Base-by-base conservation (phyloP, 495 filamentous ascomycete species). In the Aspergillus bridgeri region DNA sequence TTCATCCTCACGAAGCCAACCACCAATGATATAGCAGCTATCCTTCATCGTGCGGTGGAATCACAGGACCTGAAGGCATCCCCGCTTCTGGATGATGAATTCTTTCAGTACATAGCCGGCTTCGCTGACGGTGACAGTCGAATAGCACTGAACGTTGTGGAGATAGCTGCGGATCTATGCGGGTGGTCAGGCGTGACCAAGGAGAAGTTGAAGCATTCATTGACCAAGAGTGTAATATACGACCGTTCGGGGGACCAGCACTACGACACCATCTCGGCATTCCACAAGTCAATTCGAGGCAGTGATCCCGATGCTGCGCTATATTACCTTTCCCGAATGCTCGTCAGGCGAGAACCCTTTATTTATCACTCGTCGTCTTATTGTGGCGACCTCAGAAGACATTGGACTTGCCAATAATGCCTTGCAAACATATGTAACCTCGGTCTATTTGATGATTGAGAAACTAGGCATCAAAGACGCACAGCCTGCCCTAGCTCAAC, bases 261-360 rank as follows among this genome's bases (percentile, higher is more conserved):
- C 72, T 98, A 83, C 60, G 92, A 98, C 66, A 91, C 89, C 51
- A 98, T 98, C 62, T 95, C 90, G 2, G 94, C 94, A 45, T 94
- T 98, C 68, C 94, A 98, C 77, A 98, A 98, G 62, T 91, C 90
- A 15, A 83, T 98, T 22, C 89, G 94, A n/a, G 94, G 94, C 21
- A 89, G 85, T 52, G 84, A 94, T 65, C 75, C 93, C 2, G 88
- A 98, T 71, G 94, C 92, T 0, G 79, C 92, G 2, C 78, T 98
- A 2, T 98, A 96, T 75, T 98, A 97, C 69, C 84, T 98, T 6
- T 87, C 88, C 3, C 88, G 94, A 46, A 98, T 98, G 94, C 81
- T 98, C n/a, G 59, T 91, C 89, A 2, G 94, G 94, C 42, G 94
- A 98, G 69, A 93, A 98, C 65, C 91, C 93, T 0, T 75, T 98